Evolutionary conservation across 345 rosid species (phyloP).

Genomic region (Cardamine chenopodiifolia): DNA sequence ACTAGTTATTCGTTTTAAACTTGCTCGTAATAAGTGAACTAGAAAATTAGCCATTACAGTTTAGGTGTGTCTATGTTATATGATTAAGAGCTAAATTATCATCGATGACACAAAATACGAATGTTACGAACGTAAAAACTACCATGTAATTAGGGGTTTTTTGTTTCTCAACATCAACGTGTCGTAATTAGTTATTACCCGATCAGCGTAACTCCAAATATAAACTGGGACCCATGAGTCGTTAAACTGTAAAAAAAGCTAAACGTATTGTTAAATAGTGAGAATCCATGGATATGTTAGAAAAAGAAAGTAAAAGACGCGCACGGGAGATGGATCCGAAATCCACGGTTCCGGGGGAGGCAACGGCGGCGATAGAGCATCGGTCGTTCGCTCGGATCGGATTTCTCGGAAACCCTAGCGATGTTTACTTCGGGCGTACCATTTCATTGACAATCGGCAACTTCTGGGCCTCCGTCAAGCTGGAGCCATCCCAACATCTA

Average conservation of each 20-base stretch:
- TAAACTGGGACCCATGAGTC: background rate
- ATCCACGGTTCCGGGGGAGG: constrained; percentile 2
- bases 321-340: constrained; percentile 24
- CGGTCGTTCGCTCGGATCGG: no score
- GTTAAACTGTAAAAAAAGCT: no score
- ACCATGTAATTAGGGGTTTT: no score
- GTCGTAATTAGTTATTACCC: background rate
- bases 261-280: background rate
- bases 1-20: no score
- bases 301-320: background rate
- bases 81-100: background rate
- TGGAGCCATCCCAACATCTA: no score
- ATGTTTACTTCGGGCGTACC: constrained; percentile 71
- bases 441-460: no score
- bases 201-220: background rate
- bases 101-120: background rate
- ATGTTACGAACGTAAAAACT: no score
- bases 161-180: background rate
- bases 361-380: no score
- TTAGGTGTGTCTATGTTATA: background rate
- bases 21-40: background rate
- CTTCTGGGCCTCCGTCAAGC: no score
- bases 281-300: background rate
- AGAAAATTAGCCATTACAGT: background rate
- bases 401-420: constrained; percentile 81